Evolutionary conservation across 129 eudicot genomes (phyloP).

Genomic region (Deinandra increscens): DNA sequence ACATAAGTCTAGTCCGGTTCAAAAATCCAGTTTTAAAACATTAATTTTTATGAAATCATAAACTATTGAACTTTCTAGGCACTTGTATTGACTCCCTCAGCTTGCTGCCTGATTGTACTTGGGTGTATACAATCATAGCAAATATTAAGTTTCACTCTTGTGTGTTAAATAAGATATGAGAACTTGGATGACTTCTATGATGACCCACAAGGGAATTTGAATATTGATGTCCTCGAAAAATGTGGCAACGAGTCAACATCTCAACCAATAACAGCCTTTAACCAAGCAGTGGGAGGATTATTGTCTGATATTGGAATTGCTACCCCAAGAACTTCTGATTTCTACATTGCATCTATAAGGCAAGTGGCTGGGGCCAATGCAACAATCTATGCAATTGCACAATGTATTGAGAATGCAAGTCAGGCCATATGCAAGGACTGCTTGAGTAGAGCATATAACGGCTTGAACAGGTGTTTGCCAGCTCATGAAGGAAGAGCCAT

Average conservation of each 20-base stretch:
- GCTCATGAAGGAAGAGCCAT: no score
- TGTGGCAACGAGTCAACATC: slow-evolving; percentile 59
- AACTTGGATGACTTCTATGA: slow-evolving; percentile 30
- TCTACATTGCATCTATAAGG: slow-evolving; percentile 49
- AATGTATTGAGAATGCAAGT: no score
- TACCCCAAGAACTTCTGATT: slow-evolving; percentile 54
- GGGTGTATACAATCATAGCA: no score
- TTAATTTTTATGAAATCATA: no score
- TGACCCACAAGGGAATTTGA: slow-evolving; percentile 24
- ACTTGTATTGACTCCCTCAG: no score
- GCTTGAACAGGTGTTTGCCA: no score
- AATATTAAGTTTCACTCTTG: background rate
- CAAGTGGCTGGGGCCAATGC: slow-evolving; percentile 24
- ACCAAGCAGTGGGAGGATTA: slow-evolving; percentile 29
- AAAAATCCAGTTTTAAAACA: no score
- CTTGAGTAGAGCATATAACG: no score
- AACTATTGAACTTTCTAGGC: no score
- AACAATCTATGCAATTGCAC: background rate
- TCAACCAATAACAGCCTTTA: slow-evolving; percentile 36
- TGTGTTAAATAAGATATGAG: slow-evolving; percentile 51
- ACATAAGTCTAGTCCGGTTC: no score
- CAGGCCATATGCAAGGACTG: no score
- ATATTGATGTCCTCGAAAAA: slow-evolving; percentile 39
- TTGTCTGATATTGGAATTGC: slow-evolving; percentile 25
- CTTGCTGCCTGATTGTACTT: no score